Evolutionary conservation across 1,284 basidiomycete genomes (phyloP), one percentile per base, ranked within the genome.

Genomic region (Laetiporus sulphureus): DNA sequence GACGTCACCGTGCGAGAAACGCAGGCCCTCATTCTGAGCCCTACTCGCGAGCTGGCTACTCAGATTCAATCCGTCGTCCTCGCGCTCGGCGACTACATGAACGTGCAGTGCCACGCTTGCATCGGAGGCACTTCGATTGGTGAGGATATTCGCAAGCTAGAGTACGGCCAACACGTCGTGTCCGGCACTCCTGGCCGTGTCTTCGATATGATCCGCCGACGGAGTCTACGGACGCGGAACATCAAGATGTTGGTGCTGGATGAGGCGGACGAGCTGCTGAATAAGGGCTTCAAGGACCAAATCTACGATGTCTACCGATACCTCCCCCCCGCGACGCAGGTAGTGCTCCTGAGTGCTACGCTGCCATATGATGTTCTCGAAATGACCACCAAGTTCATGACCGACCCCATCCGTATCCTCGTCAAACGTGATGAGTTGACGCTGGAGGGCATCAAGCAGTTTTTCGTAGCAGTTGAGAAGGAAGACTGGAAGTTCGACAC

Each of bases 371-470:
- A 99, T 61, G 95, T 99, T 19, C 69, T 99, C 59, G 96, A 99
- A 72, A 97, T 99, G 91, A 99, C 96, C 18, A 97, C 91, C 40
- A 99, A 99, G 71, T 99, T 99, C 74, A 99, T 99, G 96, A 97
- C 92, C 37, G 95, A 99, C 63, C 93, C 92, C 18, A 91, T 99
- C 56, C 87, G 95, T 41, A 98, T 99, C 59, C 84, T 99, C 49
- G 96, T 99, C 65, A 98, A 99, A 74, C 93, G 95, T 83, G 96
- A 99, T 63, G 96, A 99, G 67, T 77, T 99, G 73, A 99, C 96
- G 36, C 75, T 99, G 42, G 96, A 99, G 64, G 95, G 96, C 19
- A 99, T 99, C 74, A 99, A 98, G 65, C 96, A 99, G 63, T 99
- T 99, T 76, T 99, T 97, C 67, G 93, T 99, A 33, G 95, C 95